A percentile compares a stretch with the other conserved stretches of the same genome.
Conservation (phyloP, 768 basidiomycete genomes). For the Xerocomellus amylosporus region DNA sequence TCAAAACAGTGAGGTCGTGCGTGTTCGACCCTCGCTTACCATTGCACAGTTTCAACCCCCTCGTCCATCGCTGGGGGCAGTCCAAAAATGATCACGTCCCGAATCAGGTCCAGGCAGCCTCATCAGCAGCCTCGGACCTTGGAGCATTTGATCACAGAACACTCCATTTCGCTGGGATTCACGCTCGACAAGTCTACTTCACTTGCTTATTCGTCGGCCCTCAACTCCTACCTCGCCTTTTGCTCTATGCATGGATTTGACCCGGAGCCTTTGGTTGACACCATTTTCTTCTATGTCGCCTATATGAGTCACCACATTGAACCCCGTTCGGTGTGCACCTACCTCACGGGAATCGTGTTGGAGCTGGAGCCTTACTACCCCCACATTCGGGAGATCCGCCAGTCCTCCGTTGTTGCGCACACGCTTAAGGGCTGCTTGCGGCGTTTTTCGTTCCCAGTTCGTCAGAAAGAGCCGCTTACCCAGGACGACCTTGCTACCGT, state of each 20-base stretch:
- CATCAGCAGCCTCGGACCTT: conserved; percentile 9
- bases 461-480: too few species aligned
- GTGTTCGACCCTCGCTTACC: neutral
- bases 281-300: neutral
- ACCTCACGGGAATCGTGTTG: neutral
- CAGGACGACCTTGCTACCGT: too few species aligned
- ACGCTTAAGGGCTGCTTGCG: neutral
- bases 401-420: accelerated
- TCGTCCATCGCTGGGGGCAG: conserved; percentile 30
- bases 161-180: neutral
- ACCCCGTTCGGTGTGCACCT: neutral
- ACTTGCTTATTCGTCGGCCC: neutral
- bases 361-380: neutral
- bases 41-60: conserved; percentile 27
- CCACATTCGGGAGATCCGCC: too few species aligned
- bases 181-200: neutral
- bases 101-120: neutral
- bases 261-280: neutral
- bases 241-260: neutral
- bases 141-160: conserved; percentile 10
- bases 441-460: neutral
- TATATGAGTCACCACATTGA: neutral
- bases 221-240: neutral
- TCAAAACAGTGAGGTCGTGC: conserved; percentile 12
- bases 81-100: neutral